A percentile compares a stretch with the other conserved stretches of the same genome.
Conservation (phyloP, 176 grass and related monocot genomes). For the Alloteropsis semialata region DNA sequence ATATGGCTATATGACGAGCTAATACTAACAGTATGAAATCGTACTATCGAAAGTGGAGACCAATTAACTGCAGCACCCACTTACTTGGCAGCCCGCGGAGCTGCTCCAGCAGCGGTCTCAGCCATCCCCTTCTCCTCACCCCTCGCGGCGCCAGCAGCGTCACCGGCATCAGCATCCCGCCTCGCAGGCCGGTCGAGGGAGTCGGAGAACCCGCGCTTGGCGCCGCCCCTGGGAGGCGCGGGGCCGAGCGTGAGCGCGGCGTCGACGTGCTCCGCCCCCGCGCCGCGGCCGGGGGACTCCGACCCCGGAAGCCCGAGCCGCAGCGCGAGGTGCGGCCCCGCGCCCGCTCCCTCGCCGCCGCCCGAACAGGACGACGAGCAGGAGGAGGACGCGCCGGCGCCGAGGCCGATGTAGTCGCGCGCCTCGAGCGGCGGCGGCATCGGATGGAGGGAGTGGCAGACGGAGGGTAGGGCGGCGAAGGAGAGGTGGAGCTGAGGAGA, state of each 20-base stretch:
- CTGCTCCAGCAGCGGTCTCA: conserved; percentile 13
- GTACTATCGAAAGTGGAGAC: not conserved
- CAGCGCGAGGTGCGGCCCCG: conserved; percentile 45
- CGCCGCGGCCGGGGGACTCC: conserved; percentile 9
- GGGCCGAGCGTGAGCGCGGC: conserved; percentile 46
- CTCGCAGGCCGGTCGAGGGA: not conserved
- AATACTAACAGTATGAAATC: not conserved
- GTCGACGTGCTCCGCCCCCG: conserved; percentile 27
- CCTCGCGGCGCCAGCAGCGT: not conserved
- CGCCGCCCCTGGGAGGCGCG: conserved; percentile 8
- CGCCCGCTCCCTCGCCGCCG: not conserved
- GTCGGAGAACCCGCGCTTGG: conserved; percentile 47
- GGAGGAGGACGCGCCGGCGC: not conserved
- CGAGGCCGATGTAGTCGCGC: conserved; percentile 53
- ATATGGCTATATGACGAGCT: not conserved
- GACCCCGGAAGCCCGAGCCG: conserved; percentile 55
- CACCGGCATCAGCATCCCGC: not conserved
- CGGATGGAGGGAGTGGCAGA: conserved; percentile 21
- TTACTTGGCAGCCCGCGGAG: conserved; percentile 47
- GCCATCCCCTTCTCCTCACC: not conserved
- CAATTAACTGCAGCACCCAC: not conserved
- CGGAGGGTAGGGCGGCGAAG: not conserved
- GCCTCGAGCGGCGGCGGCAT: conserved; percentile 34
- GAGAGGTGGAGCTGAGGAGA: not conserved
- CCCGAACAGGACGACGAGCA: conserved; percentile 4